Conservation (phyloP, 2,329 filamentous ascomycete genomes). For the Cladorrhinum sp. region DNA sequence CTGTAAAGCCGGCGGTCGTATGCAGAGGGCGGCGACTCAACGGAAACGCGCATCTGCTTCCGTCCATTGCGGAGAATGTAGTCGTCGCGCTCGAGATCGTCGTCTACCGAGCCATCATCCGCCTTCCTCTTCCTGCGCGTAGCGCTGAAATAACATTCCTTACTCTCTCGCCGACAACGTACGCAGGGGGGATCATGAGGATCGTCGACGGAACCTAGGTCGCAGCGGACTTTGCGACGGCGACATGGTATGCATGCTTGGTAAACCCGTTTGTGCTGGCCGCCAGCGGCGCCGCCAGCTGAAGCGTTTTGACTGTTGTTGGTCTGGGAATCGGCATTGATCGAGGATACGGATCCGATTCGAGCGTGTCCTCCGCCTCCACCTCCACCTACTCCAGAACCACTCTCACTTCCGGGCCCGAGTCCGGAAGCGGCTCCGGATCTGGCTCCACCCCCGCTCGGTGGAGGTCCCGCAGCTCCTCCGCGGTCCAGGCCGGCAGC, state of each 20-base stretch:
- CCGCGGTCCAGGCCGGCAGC: constrained; percentile 20
- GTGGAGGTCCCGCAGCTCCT: constrained; percentile 7
- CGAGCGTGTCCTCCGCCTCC: not conserved
- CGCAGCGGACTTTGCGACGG: constrained; percentile 60
- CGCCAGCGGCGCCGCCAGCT: constrained; percentile 11
- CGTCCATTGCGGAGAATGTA: constrained; percentile 71
- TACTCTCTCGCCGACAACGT: constrained; percentile 88
- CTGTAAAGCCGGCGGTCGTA: constrained; percentile 43
- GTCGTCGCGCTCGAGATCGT: constrained; percentile 54
- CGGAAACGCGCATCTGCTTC: constrained; percentile 56
- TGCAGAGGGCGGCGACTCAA: constrained; percentile 40
- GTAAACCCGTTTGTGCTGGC: constrained; percentile 59
- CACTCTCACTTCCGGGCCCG: constrained; percentile 15
- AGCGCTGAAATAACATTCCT: constrained; percentile 95
- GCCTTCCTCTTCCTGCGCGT: constrained; percentile 89
- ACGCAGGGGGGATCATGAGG: constrained; percentile 92
- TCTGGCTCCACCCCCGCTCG: constrained; percentile 15
- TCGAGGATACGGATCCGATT: not conserved
- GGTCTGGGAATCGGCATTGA: not conserved
- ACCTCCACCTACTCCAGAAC: not conserved
- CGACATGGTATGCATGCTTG: constrained; percentile 63
- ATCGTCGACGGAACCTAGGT: constrained; percentile 78
- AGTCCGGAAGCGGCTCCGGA: constrained; percentile 10
- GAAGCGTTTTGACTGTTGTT: not conserved
- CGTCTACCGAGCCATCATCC: constrained; percentile 40